A percentile compares a stretch with the other conserved stretches of the same genome.
phyloP scores from a whole-genome alignment of 2,329 filamentous ascomycete species.

The Colletotrichum sp. region DNA sequence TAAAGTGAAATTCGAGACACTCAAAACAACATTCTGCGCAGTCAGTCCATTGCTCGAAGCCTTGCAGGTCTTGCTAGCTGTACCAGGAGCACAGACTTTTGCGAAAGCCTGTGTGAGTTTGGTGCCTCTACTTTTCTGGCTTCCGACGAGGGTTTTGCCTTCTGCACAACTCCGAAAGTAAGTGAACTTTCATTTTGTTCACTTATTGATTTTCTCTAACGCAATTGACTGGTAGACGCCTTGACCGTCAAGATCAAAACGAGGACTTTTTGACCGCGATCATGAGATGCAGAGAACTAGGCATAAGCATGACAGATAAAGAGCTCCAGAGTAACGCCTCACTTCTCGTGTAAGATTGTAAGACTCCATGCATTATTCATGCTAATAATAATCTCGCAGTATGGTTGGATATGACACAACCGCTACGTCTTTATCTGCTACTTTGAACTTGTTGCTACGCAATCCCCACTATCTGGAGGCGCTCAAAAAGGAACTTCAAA shows the following conservation, averaged over 20 bases:
- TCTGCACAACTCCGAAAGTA: neutral
- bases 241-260: neutral
- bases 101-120: neutral
- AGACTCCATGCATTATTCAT: neutral
- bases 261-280: constrained; percentile 6
- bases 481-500: constrained; percentile 43
- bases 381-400: neutral
- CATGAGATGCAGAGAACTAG: neutral
- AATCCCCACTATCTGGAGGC: constrained; percentile 24
- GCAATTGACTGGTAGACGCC: neutral
- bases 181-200: neutral
- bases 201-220: neutral
- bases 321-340: neutral
- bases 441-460: constrained; percentile 12
- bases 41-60: neutral
- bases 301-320: neutral
- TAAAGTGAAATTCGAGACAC: neutral
- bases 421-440: constrained; percentile 11
- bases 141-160: neutral
- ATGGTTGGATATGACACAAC: constrained; percentile 28
- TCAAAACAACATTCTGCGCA: neutral
- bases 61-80: neutral
- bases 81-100: neutral
- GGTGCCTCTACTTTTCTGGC: neutral
- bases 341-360: neutral